These are phyloP conservation scores for Coleophoma eucalyptorum DNA, from an alignment of 2,329 filamentous ascomycete genomes.

Conservation along the genomic window DNA sequence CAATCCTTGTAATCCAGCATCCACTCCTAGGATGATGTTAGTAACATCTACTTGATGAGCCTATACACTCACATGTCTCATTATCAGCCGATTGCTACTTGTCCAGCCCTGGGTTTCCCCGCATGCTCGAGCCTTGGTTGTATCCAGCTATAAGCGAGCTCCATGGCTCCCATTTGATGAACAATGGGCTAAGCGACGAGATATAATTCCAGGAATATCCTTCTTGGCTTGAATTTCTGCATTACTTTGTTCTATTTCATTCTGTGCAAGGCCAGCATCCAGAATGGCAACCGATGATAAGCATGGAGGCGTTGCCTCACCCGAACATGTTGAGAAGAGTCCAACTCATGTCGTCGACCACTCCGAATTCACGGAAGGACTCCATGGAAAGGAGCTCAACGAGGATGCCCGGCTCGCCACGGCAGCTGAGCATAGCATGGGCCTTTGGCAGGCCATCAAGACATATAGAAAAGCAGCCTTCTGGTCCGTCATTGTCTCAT, in stretches of 20 bases:
- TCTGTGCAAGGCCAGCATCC: not conserved
- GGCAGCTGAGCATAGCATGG: conserved; percentile 15
- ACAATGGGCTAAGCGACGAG: not conserved
- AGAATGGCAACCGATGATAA: not conserved
- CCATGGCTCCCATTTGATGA: not conserved
- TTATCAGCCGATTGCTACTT: not conserved
- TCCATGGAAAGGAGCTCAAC: not conserved
- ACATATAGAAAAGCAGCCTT: conserved; percentile 12
- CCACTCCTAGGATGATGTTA: not conserved
- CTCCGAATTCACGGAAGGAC: not conserved
- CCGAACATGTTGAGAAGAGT: not conserved
- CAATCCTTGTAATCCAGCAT: not conserved
- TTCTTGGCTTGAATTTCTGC: not conserved
- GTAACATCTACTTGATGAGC: not conserved
- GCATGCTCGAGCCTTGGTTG: not conserved
- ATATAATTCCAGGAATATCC: not conserved
- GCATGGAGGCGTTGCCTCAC: not conserved
- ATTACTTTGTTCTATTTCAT: not conserved
- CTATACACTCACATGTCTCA: not conserved
- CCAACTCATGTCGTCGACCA: not conserved
- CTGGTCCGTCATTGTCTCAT: conserved; percentile 32
- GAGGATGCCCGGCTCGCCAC: conserved; percentile 18
- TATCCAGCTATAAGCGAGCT: not conserved
- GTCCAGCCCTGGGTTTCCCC: not conserved
- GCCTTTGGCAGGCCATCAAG: conserved; percentile 17